Conservation (phyloP, 805 yeast genomes). For the Diddensiella santjacobensis region DNA sequence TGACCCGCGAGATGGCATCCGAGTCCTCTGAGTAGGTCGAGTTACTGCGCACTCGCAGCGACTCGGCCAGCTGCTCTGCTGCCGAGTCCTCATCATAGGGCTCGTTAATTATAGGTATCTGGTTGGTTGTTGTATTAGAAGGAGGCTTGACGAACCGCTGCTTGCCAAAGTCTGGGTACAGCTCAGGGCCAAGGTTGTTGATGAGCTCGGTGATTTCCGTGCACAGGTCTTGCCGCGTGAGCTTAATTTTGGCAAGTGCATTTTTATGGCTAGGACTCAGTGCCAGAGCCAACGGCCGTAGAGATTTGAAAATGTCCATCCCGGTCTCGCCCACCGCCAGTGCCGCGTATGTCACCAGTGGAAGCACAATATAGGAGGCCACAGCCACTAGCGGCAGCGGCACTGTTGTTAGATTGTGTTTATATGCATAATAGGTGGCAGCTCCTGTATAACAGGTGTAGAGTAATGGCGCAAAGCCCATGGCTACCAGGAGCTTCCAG, state of each 20-base stretch:
- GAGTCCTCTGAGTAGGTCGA: slow-evolving; percentile 41
- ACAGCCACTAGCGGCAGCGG: slow-evolving; percentile 36
- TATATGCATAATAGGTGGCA: slow-evolving; percentile 37
- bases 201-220: slow-evolving; percentile 74
- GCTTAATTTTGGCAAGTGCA: slow-evolving; percentile 50
- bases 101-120: neutral
- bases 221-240: slow-evolving; percentile 57
- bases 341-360: slow-evolving; percentile 79
- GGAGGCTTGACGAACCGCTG: slow-evolving; percentile 1
- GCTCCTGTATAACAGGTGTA: slow-evolving; percentile 71
- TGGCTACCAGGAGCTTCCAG: slow-evolving; percentile 88
- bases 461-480: slow-evolving; percentile 84
- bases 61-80: slow-evolving; percentile 14
- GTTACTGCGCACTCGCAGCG: slow-evolving; percentile 8
- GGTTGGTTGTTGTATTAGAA: neutral
- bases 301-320: slow-evolving; percentile 76
- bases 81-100: slow-evolving; percentile 14
- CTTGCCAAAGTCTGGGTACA: slow-evolving; percentile 77
- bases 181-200: slow-evolving; percentile 74
- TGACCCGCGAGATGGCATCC: slow-evolving; percentile 58
- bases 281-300: slow-evolving; percentile 68
- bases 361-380: slow-evolving; percentile 61
- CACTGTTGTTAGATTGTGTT: slow-evolving; percentile 28
- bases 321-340: slow-evolving; percentile 90
- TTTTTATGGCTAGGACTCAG: slow-evolving; percentile 36